These are phyloP conservation scores for Carex kokanica DNA, from an alignment of 176 grass and related monocot species.

Conservation along the genomic window DNA sequence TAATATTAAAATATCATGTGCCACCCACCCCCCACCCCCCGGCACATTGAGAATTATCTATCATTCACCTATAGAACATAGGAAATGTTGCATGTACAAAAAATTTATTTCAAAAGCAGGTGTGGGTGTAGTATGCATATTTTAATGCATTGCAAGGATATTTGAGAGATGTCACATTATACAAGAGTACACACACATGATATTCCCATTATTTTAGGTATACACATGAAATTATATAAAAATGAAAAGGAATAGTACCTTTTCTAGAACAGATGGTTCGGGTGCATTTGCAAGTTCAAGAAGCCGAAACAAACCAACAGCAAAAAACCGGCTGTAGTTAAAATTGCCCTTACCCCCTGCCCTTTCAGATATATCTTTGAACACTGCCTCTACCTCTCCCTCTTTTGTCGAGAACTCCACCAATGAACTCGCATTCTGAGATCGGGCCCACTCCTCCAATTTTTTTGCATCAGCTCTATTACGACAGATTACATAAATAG, in stretches of 20 bases:
- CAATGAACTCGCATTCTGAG: slow-evolving; percentile 67
- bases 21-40: not conserved
- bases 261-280: slow-evolving; percentile 83
- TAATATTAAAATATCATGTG: not conserved
- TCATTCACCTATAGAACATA: not conserved
- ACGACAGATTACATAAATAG: not conserved
- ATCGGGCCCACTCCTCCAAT: slow-evolving; percentile 84
- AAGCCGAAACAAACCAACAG: slow-evolving; percentile 90
- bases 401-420: slow-evolving; percentile 80
- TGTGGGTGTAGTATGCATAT: not conserved
- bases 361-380: slow-evolving; percentile 93
- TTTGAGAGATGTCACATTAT: not conserved
- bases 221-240: slow-evolving; percentile 18
- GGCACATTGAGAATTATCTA: not conserved
- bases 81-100: not conserved
- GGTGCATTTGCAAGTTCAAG: slow-evolving; percentile 94
- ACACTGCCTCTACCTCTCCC: slow-evolving; percentile 68
- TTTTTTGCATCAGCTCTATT: slow-evolving; percentile 47
- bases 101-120: not conserved
- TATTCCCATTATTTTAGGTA: not conserved
- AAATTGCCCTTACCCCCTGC: slow-evolving; percentile 83
- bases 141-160: not conserved
- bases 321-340: slow-evolving; percentile 95
- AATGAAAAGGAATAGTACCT: slow-evolving; percentile 54
- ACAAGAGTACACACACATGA: not conserved